Conservation (phyloP, 2,329 filamentous ascomycete genomes). For the Mariannaea elegans region DNA sequence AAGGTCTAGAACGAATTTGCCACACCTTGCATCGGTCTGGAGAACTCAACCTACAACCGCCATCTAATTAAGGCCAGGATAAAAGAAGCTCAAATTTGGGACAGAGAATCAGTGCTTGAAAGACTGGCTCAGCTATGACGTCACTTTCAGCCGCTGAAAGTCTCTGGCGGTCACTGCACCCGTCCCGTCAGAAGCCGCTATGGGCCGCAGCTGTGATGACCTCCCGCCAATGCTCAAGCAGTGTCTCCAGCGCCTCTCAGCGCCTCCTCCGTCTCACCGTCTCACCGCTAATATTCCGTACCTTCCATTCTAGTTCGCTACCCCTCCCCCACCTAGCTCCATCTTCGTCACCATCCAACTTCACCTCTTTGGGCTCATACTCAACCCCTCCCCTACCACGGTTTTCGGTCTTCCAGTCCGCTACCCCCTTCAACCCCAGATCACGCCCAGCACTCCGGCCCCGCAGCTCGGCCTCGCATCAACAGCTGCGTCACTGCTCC, state of each 20-base stretch:
- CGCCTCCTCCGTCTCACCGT: not conserved
- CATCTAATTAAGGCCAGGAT: not conserved
- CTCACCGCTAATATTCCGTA: slow-evolving; percentile 33
- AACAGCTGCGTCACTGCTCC: slow-evolving; percentile 40
- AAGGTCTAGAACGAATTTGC: not conserved
- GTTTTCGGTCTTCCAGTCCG: not conserved
- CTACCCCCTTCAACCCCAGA: not conserved
- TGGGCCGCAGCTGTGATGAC: not conserved
- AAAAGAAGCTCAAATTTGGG: not conserved
- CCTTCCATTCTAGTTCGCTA: slow-evolving; percentile 30
- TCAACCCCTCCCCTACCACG: not conserved
- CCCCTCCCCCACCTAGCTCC: slow-evolving; percentile 39
- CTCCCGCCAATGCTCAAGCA: not conserved
- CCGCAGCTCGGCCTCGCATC: slow-evolving; percentile 18
- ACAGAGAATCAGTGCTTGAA: not conserved
- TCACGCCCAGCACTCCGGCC: slow-evolving; percentile 2
- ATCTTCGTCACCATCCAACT: slow-evolving; percentile 13
- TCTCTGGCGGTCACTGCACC: slow-evolving; percentile 11
- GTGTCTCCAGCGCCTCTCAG: not conserved
- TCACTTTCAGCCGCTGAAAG: not conserved
- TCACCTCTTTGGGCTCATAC: slow-evolving; percentile 1
- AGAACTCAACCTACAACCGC: not conserved
- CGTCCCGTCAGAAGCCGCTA: not conserved
- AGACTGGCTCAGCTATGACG: not conserved
- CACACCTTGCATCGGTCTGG: too few relatives aligned